These are phyloP conservation scores for Barnettozyma vustinii DNA, from an alignment of 805 yeast species.

Conservation along the genomic window DNA sequence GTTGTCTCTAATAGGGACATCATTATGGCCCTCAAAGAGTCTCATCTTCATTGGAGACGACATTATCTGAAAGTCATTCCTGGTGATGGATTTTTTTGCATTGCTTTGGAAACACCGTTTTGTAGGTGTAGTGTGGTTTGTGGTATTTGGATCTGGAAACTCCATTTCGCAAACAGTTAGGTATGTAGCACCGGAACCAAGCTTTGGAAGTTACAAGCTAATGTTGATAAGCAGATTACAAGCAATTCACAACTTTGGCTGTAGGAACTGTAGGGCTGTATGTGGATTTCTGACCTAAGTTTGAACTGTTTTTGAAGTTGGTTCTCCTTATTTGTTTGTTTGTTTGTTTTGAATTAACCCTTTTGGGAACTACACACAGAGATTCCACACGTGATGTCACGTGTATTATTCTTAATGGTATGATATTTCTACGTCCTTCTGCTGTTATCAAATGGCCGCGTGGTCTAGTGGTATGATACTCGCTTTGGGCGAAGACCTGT, in stretches of 20 bases:
- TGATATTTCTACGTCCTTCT: no score
- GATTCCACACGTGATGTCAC: slow-evolving; percentile 4
- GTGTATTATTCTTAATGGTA: no score
- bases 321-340: background rate
- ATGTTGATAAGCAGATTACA: background rate
- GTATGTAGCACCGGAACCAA: background rate
- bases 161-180: background rate
- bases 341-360: slow-evolving; percentile 14
- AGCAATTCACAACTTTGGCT: background rate
- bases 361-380: slow-evolving; percentile 10
- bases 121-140: slow-evolving; percentile 15
- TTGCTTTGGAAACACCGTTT: slow-evolving; percentile 9
- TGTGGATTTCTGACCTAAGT: background rate
- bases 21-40: slow-evolving; percentile 2
- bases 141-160: background rate
- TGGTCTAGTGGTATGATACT: slow-evolving; percentile 32
- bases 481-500: slow-evolving; percentile 28
- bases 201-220: background rate
- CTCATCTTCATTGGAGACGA: slow-evolving; percentile 24
- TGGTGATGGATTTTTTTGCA: background rate
- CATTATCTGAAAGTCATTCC: slow-evolving; percentile 10
- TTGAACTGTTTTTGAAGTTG: background rate
- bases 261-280: background rate
- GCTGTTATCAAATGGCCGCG: slow-evolving; percentile 20
- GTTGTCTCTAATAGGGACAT: slow-evolving; percentile 5